Evolutionary conservation across 2,329 filamentous ascomycete genomes (phyloP), one percentile per base, ranked within the genome.

Genomic region (Ophiostoma novo-ulmi): DNA sequence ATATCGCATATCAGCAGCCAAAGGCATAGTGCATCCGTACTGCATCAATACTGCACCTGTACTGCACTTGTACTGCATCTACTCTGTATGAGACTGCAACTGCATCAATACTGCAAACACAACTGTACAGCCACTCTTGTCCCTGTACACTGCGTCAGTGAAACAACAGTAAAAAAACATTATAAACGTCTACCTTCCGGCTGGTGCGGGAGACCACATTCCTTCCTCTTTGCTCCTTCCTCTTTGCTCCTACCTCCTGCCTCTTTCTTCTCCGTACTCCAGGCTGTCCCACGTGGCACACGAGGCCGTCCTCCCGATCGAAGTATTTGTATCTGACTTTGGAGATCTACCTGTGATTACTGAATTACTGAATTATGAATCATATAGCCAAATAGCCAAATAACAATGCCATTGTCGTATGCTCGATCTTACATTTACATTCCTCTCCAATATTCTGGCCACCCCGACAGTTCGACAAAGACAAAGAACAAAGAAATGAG

Each of bases 201-300:
- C 44, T 17, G 44, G 44, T n/a, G 44, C 44, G 14, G 11, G 11
- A 20, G 44, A 17, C 44, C 13, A 48, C 44, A 48, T 48, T 20
- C 44, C 20, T 48, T 17, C 17, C 44, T 20, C 7, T 17, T n/a
- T 22, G 8, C 48, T 55, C 48, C 8, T 44, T 5, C 20, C n/a
- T 61, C 22, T 17, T n/a, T 22, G 8, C 48, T 55, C 48, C 8
- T 44, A 14, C 20, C n/a, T 61, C 22, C 55, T 26, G 22, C 55
- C 14, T 5, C 26, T 17, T 17, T 6, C 55, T 63, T 13, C 17
- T 66, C 63, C 63, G 63, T 58, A 26, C 44, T 20, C 64, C n/a
- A 70, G 36, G 64, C 41, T 72, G 71, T 72, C 71, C 65, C 71
- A 72, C 71, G 71, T 72, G 68, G 69, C 71, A 72, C 65, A 66